These are phyloP conservation scores for Volutella citrinella DNA, from an alignment of 2,329 filamentous ascomycete genomes.

Conservation along the genomic window DNA sequence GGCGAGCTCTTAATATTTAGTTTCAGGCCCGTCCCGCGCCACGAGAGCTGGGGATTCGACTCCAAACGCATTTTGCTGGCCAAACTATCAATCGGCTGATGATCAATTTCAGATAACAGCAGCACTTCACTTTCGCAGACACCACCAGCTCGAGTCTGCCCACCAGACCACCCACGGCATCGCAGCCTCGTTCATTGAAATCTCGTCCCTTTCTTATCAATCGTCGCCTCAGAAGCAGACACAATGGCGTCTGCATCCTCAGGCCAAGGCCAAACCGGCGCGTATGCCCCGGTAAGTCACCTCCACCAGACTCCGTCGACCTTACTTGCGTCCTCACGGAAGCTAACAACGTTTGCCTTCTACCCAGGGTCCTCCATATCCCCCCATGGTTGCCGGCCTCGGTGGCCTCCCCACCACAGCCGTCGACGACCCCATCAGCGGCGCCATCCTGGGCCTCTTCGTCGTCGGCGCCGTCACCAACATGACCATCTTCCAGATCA, in stretches of 20 bases:
- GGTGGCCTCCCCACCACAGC: conserved; percentile 55
- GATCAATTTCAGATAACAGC: too few relatives aligned
- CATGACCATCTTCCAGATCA: conserved; percentile 56
- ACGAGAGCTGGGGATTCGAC: too few relatives aligned
- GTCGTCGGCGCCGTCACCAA: conserved; percentile 49
- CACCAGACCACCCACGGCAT: too few relatives aligned
- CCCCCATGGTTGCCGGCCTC: conserved; percentile 43
- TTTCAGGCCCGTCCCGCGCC: too few relatives aligned
- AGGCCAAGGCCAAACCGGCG: conserved; percentile 3
- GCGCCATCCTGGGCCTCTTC: conserved; percentile 61
- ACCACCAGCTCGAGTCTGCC: too few relatives aligned
- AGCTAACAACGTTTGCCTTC: conserved; percentile 2
- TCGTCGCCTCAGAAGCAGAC: background rate
- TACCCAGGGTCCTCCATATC: conserved; percentile 37
- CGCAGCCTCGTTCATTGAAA: too few relatives aligned
- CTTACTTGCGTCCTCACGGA: background rate
- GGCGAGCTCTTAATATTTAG: too few relatives aligned
- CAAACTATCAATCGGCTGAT: too few relatives aligned
- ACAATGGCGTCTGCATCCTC: too few relatives aligned
- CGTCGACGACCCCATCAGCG: conserved; percentile 63
- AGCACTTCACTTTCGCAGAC: too few relatives aligned
- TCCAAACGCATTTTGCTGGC: too few relatives aligned
- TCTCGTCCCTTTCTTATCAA: background rate
- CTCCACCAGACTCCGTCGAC: conserved; percentile 1
- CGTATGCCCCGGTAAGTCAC: conserved; percentile 7